Evolutionary conservation across 805 yeast species (phyloP).

Genomic region (Saturnispora kantuleensis): DNA sequence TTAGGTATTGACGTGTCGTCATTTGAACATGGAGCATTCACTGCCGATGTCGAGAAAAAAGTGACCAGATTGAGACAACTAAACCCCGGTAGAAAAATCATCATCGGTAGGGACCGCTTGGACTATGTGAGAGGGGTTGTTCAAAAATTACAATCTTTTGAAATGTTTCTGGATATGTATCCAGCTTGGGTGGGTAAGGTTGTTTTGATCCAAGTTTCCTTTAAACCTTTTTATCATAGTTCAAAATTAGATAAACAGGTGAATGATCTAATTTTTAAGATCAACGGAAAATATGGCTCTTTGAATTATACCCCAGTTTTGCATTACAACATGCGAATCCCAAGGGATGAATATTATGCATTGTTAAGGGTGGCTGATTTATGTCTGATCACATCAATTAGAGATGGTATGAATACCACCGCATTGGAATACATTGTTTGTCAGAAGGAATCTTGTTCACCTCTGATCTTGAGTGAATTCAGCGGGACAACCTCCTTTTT

Average conservation of each 20-base stretch:
- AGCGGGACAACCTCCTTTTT: constrained; percentile 76
- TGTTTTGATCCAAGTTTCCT: constrained; percentile 83
- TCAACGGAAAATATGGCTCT: constrained; percentile 78
- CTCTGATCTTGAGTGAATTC: constrained; percentile 84
- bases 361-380: constrained; percentile 82
- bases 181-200: constrained; percentile 84
- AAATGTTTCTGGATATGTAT: constrained; percentile 75
- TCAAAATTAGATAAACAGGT: constrained; percentile 71
- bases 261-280: constrained; percentile 67
- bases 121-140: constrained; percentile 89
- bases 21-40: constrained; percentile 55
- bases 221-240: constrained; percentile 57
- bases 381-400: constrained; percentile 77
- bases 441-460: constrained; percentile 62
- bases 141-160: constrained; percentile 88
- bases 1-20: constrained; percentile 78
- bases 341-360: constrained; percentile 82
- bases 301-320: constrained; percentile 81
- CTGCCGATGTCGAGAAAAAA: constrained; percentile 44
- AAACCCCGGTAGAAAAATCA: constrained; percentile 59
- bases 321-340: constrained; percentile 85
- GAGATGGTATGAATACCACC: constrained; percentile 97
- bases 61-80: constrained; percentile 53
- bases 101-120: constrained; percentile 89
- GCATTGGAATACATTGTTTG: constrained; percentile 87